Conservation (phyloP, 768 basidiomycete genomes). For the Lentinula boryana region DNA sequence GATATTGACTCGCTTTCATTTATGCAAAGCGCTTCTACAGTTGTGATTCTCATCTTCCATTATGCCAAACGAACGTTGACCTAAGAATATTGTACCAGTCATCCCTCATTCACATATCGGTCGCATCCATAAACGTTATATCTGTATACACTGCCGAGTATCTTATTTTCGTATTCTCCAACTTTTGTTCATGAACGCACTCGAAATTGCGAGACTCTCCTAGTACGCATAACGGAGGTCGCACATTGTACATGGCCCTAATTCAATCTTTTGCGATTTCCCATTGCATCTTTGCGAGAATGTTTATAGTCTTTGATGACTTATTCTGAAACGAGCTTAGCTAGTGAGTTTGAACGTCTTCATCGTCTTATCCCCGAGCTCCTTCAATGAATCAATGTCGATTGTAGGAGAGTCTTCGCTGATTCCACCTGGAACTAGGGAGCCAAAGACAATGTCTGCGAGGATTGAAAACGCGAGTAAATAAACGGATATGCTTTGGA, state of each 20-base stretch:
- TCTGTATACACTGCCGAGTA: not conserved
- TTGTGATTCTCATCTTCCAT: not conserved
- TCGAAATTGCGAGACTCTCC: not conserved
- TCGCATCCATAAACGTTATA: not conserved
- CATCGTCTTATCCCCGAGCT: conserved; percentile 14
- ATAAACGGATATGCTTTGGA: too few species aligned
- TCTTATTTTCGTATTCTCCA: not conserved
- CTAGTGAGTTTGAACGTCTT: conserved; percentile 10
- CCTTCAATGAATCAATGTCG: conserved; percentile 15
- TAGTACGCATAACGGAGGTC: not conserved
- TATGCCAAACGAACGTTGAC: not conserved
- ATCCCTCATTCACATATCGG: not conserved
- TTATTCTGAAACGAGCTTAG: too few species aligned
- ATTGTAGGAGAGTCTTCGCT: conserved; percentile 12
- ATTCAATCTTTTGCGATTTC: not conserved
- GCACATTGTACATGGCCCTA: not conserved
- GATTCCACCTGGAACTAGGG: conserved; percentile 12
- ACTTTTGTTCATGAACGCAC: not conserved
- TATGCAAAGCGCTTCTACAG: not conserved
- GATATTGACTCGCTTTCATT: not conserved
- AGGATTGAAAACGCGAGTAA: not conserved
- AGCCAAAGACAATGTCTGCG: conserved; percentile 18
- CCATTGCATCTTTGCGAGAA: too few species aligned
- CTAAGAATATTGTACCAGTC: not conserved
- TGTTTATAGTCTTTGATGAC: too few species aligned